Percentiles rank a stretch among this genome's conserved stretches.
Conservation (phyloP, 2,329 filamentous ascomycete species). For the Neoarthrinium moseri region DNA sequence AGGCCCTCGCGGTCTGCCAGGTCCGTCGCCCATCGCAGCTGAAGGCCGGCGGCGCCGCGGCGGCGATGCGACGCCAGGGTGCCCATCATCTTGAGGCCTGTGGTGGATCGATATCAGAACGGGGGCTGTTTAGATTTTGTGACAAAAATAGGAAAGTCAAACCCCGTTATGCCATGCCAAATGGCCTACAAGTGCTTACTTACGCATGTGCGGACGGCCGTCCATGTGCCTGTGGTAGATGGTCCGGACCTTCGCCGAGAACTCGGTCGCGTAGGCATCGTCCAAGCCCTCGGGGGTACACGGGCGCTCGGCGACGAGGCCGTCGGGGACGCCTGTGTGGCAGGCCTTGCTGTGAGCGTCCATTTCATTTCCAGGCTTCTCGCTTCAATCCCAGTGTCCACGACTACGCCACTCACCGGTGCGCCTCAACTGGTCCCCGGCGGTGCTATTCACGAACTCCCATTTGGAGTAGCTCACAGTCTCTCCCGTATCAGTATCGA, state of each 20-base stretch:
- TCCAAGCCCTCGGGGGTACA: not conserved
- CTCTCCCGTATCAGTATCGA: not conserved
- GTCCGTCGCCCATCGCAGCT: not conserved
- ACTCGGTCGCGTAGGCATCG: not conserved
- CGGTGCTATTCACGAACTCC: not conserved
- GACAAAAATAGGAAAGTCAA: not conserved
- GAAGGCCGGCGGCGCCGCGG: not conserved
- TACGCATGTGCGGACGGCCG: not conserved
- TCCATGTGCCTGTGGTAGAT: not conserved
- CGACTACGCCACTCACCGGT: not conserved
- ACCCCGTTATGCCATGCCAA: not conserved
- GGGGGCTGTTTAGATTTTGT: too few relatives aligned
- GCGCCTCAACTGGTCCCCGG: not conserved
- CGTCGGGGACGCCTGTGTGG: not conserved
- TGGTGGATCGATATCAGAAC: too few relatives aligned
- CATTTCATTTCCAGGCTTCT: too few relatives aligned
- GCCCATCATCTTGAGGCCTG: not conserved
- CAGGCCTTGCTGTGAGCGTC: too few relatives aligned
- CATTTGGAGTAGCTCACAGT: not conserved
- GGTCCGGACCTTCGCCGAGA: not conserved
- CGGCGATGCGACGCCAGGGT: not conserved
- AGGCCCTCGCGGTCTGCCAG: conserved; percentile 1
- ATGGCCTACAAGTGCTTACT: not conserved
- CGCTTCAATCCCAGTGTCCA: not conserved
- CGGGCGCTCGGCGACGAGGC: not conserved